Evolutionary conservation across 192 early-diverging fungal species (phyloP), one percentile per base, ranked within the genome.

Genomic region (Mortierella alpina): DNA sequence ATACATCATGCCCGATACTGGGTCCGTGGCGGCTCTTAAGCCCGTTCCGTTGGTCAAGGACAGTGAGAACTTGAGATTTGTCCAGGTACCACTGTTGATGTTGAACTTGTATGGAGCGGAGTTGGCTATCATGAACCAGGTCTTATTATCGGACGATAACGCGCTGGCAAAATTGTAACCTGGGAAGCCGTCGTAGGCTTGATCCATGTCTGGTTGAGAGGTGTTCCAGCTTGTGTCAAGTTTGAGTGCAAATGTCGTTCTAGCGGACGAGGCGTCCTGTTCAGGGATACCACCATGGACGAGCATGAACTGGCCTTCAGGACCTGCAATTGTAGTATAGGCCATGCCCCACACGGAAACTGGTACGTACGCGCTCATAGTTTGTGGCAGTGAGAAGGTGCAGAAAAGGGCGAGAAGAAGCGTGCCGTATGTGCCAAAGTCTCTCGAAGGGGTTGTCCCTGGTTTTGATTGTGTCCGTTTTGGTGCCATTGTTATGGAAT

Each of bases 211-310:
- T 46, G 48, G 56, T 2, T 14, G 22, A 9, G 47, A 59, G 18
- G 68, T 45, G 5, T 50, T 45, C 68, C 68, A 70, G 56, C 31
- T 2, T 6, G 49, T 60, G 4, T 56, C 51, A 48, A 70, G 68
- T 3, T 59, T 48, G 49, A 70, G n/a, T 13, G 68, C 47, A 39
- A 70, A 61, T 0, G 58, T 60, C 6, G 46, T 44, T 5, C 17
- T 5, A 40, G 51, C 14, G 18, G 22, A 20, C 44, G 18, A 18
- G 17, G 15, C 12, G 22, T 41, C 14, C 31, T 31, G 2, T 40
- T 10, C 13, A 61, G 5, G 7, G 8, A 15, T 45, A 0, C 58
- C 68, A 8, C 68, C 68, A 18, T 44, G 56, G 15, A 70, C 58
- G 18, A 41, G 51, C 7, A 70, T 14, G 12, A 4, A 17, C 2